Base-by-base conservation (phyloP, 1,284 basidiomycete species). In the Coniferiporia sulphurascens region DNA sequence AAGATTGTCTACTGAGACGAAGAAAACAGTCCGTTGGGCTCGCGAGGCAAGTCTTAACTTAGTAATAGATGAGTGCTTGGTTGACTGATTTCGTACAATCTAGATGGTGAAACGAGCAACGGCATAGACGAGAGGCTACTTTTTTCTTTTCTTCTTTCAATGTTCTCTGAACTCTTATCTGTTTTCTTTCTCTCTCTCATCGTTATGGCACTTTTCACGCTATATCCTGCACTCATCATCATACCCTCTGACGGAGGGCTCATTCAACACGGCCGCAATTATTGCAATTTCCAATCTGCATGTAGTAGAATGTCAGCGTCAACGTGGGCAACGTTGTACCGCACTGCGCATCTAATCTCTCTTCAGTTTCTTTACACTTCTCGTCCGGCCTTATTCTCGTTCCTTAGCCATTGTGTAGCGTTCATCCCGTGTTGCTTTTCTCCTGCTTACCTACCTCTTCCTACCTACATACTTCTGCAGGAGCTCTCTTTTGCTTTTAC, bases 11-110 rank as follows among this genome's bases (percentile, higher is more conserved):
- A 70, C 75, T 49, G 89, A 91, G 64, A 85, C 85, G 35, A 91
- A 86, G 81, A 87, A 83, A 77, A 90, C 86, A 9, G 75, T 90
- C 75, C 85, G 88, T 60, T 92, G 89, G 89, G 89, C 90, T 50
- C 81, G 88, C 48, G 89, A 92, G 80, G 90, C 90, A 66, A 60
- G 84, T 74, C 15, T 15, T 34, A 4, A 52, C 52, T 15, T 15
- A 10, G 32, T 32, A 27, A 13, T 50, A 9, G 22, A 54, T 6
- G 19, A 46, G 36, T 36, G 19, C 34, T 52, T 22, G 19, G 5
- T 44, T 35, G 43, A 32, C 49, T 41, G 12, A 10, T 49, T 2
- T 34, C 43, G 17, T 48, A 58, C 44, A 66, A 48, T 62, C 2
- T 58, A 88, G 86, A 85, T 86, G 85, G 78, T 88, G 66, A 88